Evolutionary conservation across 768 basidiomycete genomes (phyloP).

Genomic region (Arthromyces matolae): DNA sequence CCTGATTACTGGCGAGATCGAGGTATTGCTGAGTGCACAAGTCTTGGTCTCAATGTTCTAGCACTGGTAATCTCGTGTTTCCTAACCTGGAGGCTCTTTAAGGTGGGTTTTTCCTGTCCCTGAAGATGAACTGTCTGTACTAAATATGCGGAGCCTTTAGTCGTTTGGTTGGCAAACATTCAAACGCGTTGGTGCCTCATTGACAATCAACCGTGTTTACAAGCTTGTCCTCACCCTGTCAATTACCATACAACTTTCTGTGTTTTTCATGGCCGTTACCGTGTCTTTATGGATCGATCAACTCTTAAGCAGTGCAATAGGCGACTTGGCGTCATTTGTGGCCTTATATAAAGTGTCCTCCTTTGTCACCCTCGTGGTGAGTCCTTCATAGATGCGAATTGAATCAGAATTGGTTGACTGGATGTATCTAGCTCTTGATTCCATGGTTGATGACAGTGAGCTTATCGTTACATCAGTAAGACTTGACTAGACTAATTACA

Average conservation of each 20-base stretch:
- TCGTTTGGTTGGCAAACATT: slow-evolving; percentile 85
- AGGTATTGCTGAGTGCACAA: slow-evolving; percentile 57
- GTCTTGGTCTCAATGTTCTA: slow-evolving; percentile 57
- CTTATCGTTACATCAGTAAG: slow-evolving; percentile 1
- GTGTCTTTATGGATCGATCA: slow-evolving; percentile 78
- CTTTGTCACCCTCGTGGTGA: slow-evolving; percentile 56
- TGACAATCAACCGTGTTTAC: slow-evolving; percentile 71
- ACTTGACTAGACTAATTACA: slow-evolving; percentile 4
- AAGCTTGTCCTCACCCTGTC: slow-evolving; percentile 67
- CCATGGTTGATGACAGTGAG: slow-evolving; percentile 66
- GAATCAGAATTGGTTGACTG: slow-evolving; percentile 1
- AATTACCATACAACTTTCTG: slow-evolving; percentile 67
- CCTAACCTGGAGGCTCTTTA: slow-evolving; percentile 71
- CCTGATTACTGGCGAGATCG: slow-evolving; percentile 64
- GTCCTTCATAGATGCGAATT: slow-evolving; percentile 22
- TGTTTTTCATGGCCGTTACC: slow-evolving; percentile 73
- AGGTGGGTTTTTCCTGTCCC: slow-evolving; percentile 37
- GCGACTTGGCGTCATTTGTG: slow-evolving; percentile 41
- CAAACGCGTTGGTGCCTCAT: slow-evolving; percentile 77
- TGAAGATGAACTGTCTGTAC: not conserved
- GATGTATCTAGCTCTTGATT: slow-evolving; percentile 46
- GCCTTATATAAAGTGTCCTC: slow-evolving; percentile 53
- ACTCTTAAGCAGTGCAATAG: slow-evolving; percentile 63
- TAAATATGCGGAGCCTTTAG: no score
- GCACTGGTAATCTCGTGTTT: slow-evolving; percentile 58